Percentiles rank a stretch among this genome's conserved stretches.
Conservation (phyloP, 306 rosid genomes). For the Clitoria ternatea region DNA sequence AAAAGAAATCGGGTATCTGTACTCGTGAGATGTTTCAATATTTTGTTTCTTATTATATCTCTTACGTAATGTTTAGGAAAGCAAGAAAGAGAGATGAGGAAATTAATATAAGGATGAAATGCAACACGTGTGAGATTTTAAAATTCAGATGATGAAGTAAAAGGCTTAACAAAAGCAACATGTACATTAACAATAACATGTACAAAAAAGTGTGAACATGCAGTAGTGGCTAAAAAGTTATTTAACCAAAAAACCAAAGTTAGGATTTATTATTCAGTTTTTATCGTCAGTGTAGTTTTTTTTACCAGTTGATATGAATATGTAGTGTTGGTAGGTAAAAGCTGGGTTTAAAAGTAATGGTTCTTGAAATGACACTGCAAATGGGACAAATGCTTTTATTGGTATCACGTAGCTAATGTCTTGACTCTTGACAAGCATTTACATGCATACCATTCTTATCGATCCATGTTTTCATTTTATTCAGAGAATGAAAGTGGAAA, state of each 20-base stretch:
- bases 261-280: neutral
- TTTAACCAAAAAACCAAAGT: neutral
- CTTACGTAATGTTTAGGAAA: neutral
- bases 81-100: neutral
- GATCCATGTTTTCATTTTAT: neutral
- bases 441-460: neutral
- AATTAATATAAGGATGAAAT: neutral
- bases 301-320: neutral
- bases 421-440: neutral
- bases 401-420: neutral
- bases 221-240: too few relatives aligned
- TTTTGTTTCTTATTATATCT: neutral
- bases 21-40: neutral
- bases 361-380: neutral
- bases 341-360: neutral
- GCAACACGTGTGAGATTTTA: neutral
- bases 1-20: slow-evolving; percentile 1
- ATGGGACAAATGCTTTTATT: neutral
- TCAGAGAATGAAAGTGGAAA: neutral
- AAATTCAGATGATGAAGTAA: too few relatives aligned
- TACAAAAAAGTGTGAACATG: too few relatives aligned
- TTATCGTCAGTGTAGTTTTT: neutral
- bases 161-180: neutral
- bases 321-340: neutral
- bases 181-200: neutral